Conservation (phyloP, 768 basidiomycete genomes). For the Terana coerulea region DNA sequence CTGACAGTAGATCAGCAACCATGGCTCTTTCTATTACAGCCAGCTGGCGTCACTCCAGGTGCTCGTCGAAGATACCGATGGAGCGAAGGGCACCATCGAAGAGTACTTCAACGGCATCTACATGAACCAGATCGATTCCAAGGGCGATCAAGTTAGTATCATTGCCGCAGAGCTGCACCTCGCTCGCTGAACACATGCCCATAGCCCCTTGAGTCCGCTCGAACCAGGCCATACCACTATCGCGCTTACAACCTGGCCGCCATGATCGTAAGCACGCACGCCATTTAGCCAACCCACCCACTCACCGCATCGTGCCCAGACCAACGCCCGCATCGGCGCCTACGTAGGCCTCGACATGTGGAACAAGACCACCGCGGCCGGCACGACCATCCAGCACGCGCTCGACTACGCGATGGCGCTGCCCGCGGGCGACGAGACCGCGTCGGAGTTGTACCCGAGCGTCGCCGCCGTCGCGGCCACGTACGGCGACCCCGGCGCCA, state of each 20-base stretch:
- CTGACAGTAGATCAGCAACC: conserved; percentile 44
- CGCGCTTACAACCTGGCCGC: conserved; percentile 64
- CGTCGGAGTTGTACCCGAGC: conserved; percentile 48
- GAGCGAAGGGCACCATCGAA: conserved; percentile 43
- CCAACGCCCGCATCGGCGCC: conserved; percentile 50
- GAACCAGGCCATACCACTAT: conserved; percentile 66
- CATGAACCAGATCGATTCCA: conserved; percentile 47
- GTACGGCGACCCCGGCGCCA: conserved; percentile 61
- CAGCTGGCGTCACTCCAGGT: conserved; percentile 57
- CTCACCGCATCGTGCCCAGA: conserved; percentile 32
- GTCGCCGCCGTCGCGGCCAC: conserved; percentile 51
- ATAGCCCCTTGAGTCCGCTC: conserved; percentile 56
- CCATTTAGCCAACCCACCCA: neutral
- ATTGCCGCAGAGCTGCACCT: neutral
- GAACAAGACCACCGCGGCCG: conserved; percentile 44
- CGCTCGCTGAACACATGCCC: neutral
- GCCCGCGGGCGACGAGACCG: conserved; percentile 30
- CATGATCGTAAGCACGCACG: conserved; percentile 50
- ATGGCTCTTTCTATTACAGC: conserved; percentile 60
- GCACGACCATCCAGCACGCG: conserved; percentile 55
- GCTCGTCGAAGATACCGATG: conserved; percentile 45
- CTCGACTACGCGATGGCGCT: conserved; percentile 55
- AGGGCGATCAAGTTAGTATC: conserved; percentile 50
- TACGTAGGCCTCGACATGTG: conserved; percentile 45
- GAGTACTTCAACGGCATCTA: conserved; percentile 51